A percentile compares a stretch with the other conserved stretches of the same genome.
phyloP scores from a whole-genome alignment of 108 stramenopile genomes.

The Thalassiosira profunda region DNA sequence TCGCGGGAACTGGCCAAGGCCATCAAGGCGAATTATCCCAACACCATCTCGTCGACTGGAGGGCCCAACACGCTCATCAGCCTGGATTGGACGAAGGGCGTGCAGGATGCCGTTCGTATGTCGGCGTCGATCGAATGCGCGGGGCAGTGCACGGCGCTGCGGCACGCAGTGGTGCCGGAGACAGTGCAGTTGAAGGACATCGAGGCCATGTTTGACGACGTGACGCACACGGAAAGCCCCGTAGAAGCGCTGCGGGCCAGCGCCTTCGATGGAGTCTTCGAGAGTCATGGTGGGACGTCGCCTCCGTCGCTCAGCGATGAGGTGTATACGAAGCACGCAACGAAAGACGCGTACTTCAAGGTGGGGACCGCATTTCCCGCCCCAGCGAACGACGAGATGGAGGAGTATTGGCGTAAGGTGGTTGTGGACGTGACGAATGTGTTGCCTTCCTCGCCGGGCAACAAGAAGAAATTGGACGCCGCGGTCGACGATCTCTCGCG shows the following conservation, averaged over 20 bases:
- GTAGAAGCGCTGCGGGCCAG: slow-evolving; percentile 50
- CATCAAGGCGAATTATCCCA: slow-evolving; percentile 70
- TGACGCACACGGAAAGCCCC: slow-evolving; percentile 37
- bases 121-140: slow-evolving; percentile 83
- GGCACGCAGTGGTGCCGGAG: slow-evolving; percentile 75
- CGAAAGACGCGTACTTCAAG: slow-evolving; percentile 66
- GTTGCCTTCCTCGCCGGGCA: slow-evolving; percentile 21
- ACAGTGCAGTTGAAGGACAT: slow-evolving; percentile 50
- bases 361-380: slow-evolving; percentile 50
- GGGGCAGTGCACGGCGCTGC: slow-evolving; percentile 91
- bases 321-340: slow-evolving; percentile 59
- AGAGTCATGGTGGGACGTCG: slow-evolving; percentile 54
- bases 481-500: slow-evolving; percentile 30
- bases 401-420: slow-evolving; percentile 87
- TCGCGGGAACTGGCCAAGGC: slow-evolving; percentile 64
- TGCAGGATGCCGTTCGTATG: slow-evolving; percentile 75
- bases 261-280: slow-evolving; percentile 77
- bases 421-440: slow-evolving; percentile 77
- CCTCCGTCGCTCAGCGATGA: slow-evolving; percentile 30
- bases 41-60: slow-evolving; percentile 83
- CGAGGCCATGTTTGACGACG: slow-evolving; percentile 49
- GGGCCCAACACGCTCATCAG: slow-evolving; percentile 91
- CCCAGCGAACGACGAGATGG: slow-evolving; percentile 42
- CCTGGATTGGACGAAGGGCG: slow-evolving; percentile 55
- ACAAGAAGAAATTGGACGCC: slow-evolving; percentile 20